Evolutionary conservation across 352 stramenopile genomes (phyloP).

Genomic region (Pythium brachiatum): DNA sequence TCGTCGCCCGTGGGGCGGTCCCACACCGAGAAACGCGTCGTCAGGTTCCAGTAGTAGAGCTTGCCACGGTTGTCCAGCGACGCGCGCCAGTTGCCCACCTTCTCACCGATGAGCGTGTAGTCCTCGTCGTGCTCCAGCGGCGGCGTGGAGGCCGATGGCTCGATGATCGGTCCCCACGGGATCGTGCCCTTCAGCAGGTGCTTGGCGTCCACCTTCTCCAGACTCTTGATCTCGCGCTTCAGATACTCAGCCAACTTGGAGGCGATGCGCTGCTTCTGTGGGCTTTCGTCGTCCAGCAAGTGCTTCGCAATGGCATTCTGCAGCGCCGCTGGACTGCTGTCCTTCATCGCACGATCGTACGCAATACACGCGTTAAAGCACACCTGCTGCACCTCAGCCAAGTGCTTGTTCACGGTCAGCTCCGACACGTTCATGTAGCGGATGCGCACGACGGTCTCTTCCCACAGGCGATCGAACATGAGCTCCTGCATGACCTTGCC

Average conservation of each 20-base stretch:
- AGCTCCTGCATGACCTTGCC: constrained; percentile 92
- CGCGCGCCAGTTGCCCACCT: constrained; percentile 81
- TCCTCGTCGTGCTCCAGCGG: constrained; percentile 40
- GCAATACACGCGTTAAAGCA: constrained; percentile 94
- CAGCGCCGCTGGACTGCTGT: constrained; percentile 40
- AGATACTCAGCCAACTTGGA: constrained; percentile 66
- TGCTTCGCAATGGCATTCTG: constrained; percentile 69
- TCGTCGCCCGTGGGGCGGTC: constrained; percentile 59
- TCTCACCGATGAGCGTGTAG: constrained; percentile 78
- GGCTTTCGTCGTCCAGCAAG: constrained; percentile 70
- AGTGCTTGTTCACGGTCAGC: constrained; percentile 95
- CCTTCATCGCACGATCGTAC: constrained; percentile 90
- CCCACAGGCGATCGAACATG: constrained; percentile 96
- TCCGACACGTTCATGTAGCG: constrained; percentile 92
- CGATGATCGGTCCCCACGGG: constrained; percentile 54
- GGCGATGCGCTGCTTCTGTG: constrained; percentile 51
- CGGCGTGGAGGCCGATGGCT: constrained; percentile 2
- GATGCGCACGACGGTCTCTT: constrained; percentile 93
- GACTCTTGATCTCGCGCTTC: constrained; percentile 75
- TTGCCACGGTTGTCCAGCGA: constrained; percentile 84
- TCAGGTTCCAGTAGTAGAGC: constrained; percentile 88
- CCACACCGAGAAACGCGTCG: constrained; percentile 80
- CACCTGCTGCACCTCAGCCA: constrained; percentile 94
- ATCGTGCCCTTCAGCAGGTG: constrained; percentile 74
- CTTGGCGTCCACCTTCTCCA: constrained; percentile 73